Percentiles rank a stretch among this genome's conserved stretches.
phyloP scores from a whole-genome alignment of 169 alveolate species.

The Eimeria maxima region DNA sequence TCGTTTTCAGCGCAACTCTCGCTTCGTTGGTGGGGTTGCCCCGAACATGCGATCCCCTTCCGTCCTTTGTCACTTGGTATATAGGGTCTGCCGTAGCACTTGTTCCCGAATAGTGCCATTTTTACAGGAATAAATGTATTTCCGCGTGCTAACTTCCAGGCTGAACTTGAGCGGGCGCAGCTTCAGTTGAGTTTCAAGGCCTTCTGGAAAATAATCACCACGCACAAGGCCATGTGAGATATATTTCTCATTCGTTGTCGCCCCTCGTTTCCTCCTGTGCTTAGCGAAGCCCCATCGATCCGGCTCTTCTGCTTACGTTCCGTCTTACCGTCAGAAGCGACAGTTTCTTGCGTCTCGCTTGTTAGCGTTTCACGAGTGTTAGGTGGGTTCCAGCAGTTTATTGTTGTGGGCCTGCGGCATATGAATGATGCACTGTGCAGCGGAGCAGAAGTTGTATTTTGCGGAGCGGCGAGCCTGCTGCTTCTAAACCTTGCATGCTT shows the following conservation, averaged over 20 bases:
- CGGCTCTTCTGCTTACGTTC: neutral
- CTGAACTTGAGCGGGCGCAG: constrained; percentile 69
- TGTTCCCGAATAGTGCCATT: neutral
- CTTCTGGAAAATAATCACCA: constrained; percentile 29
- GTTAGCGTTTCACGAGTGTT: neutral
- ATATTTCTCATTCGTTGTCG: neutral
- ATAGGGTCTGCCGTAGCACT: neutral
- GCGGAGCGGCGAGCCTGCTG: constrained; percentile 53
- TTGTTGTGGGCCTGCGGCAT: neutral
- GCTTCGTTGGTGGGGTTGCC: constrained; percentile 55
- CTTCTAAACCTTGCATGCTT: constrained; percentile 44
- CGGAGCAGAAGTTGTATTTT: constrained; percentile 42
- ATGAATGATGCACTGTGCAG: constrained; percentile 22
- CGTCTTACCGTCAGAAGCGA: neutral
- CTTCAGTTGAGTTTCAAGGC: constrained; percentile 21
- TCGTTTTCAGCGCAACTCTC: neutral
- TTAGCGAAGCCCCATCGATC: neutral
- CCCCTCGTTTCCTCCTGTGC: neutral
- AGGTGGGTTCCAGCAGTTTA: neutral
- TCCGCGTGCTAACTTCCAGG: neutral
- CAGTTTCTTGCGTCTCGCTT: neutral
- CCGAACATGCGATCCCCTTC: neutral
- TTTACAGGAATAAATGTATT: neutral
- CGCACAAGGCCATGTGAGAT: constrained; percentile 54
- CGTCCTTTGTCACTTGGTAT: neutral